Conservation (phyloP, 129 eudicot genomes). For the Flaveria bidentis region DNA sequence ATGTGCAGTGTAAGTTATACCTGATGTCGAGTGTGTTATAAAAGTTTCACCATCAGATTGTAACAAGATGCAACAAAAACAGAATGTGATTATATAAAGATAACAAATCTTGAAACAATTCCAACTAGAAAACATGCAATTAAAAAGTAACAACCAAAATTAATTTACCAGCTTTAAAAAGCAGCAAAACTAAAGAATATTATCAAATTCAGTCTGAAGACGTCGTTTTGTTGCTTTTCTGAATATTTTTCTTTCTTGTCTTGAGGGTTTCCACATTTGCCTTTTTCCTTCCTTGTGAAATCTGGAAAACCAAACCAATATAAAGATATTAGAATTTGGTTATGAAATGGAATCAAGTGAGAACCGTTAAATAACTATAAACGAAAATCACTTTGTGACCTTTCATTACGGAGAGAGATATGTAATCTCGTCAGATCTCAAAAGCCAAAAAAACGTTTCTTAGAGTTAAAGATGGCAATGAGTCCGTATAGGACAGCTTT, state of each 20-base stretch:
- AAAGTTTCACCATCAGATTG: background rate
- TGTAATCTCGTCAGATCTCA: no score
- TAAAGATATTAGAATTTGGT: no score
- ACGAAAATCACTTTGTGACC: background rate
- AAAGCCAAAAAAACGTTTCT: no score
- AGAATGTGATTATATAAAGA: background rate
- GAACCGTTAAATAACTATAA: background rate
- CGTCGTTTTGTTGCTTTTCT: constrained; percentile 23
- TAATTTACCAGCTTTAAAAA: background rate
- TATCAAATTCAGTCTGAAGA: constrained; percentile 18
- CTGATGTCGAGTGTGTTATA: no score
- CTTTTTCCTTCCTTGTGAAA: constrained; percentile 24
- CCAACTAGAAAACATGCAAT: background rate
- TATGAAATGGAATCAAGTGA: background rate
- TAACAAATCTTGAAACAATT: background rate
- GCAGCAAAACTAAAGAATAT: background rate
- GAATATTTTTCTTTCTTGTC: constrained; percentile 28
- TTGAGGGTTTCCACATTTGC: constrained; percentile 26
- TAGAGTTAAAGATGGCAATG: background rate
- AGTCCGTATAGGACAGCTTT: background rate
- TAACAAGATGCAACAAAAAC: background rate
- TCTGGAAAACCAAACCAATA: background rate
- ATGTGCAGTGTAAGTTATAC: no score
- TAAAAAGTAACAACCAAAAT: constrained; percentile 7
- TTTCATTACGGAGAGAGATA: background rate